Conservation (phyloP, 192 early-diverging fungal species). For the Jimgerdemannia flammicorona region DNA sequence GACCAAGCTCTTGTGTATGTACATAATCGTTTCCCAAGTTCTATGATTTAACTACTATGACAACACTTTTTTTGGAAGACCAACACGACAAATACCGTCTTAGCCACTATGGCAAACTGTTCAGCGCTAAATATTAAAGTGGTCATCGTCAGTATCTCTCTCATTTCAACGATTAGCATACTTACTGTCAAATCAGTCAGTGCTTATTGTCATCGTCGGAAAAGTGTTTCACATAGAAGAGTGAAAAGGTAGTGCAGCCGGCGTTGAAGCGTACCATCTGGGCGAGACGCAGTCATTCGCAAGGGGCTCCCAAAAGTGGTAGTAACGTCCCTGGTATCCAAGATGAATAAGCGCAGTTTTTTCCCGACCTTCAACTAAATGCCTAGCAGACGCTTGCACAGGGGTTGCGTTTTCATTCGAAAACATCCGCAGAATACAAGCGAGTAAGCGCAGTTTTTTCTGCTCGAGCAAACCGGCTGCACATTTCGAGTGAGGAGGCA, state of each 20-base stretch:
- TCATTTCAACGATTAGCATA: not conserved
- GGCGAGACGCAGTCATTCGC: constrained; percentile 6
- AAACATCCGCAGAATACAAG: constrained; percentile 20
- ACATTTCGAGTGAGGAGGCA: not conserved
- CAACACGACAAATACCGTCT: not conserved
- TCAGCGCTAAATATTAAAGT: not conserved
- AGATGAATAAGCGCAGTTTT: constrained; percentile 12
- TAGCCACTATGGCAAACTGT: not conserved
- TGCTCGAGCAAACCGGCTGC: constrained; percentile 15
- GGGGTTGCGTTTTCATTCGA: constrained; percentile 15
- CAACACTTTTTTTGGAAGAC: not conserved
- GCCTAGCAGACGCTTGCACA: constrained; percentile 21
- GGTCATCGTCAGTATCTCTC: not conserved
- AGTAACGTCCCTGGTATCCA: constrained; percentile 12
- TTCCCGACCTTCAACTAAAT: constrained; percentile 18
- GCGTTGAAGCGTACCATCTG: constrained; percentile 21
- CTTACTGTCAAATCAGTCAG: not conserved
- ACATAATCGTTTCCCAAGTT: not conserved
- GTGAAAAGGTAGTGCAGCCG: constrained; percentile 6
- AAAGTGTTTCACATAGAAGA: constrained; percentile 7
- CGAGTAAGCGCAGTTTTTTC: constrained; percentile 19
- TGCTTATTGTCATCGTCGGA: not conserved
- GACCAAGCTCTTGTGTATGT: not conserved
- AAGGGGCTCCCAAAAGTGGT: constrained; percentile 12
- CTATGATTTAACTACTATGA: not conserved